Evolutionary conservation across 441 rosid genomes (phyloP).

Genomic region (Kokia cookei): DNA sequence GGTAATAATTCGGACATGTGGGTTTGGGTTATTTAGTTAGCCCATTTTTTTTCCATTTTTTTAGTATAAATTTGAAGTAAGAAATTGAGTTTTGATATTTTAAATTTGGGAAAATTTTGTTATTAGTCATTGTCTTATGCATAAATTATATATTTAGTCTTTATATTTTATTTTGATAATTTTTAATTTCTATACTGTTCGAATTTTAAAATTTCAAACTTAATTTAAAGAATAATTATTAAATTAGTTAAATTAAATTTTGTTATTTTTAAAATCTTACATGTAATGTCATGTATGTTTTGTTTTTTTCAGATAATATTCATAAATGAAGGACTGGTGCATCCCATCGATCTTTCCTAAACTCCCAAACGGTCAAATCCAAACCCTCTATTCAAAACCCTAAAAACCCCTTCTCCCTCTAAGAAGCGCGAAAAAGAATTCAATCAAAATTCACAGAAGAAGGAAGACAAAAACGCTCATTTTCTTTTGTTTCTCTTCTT

Average conservation of each 20-base stretch:
- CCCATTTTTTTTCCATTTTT: background rate
- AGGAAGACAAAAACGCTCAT: background rate
- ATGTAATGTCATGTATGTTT: no score
- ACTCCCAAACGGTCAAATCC: background rate
- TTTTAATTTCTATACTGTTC: no score
- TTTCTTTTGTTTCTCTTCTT: background rate
- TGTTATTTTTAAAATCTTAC: no score
- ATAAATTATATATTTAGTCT: no score
- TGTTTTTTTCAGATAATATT: no score
- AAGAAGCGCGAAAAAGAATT: conserved; percentile 22
- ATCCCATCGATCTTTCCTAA: background rate
- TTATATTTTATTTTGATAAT: no score
- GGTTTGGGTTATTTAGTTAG: background rate
- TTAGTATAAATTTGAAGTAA: no score
- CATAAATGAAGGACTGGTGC: background rate
- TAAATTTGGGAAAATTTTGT: background rate
- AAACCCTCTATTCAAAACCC: background rate
- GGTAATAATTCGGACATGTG: background rate
- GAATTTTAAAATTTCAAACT: no score
- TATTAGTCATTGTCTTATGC: no score
- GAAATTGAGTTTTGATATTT: background rate
- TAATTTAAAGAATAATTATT: no score
- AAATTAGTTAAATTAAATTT: no score
- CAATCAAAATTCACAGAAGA: conserved; percentile 11
- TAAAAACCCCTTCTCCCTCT: background rate